Evolutionary conservation across 2,329 filamentous ascomycete species (phyloP).

Genomic region (Ophiostoma angusticollis): DNA sequence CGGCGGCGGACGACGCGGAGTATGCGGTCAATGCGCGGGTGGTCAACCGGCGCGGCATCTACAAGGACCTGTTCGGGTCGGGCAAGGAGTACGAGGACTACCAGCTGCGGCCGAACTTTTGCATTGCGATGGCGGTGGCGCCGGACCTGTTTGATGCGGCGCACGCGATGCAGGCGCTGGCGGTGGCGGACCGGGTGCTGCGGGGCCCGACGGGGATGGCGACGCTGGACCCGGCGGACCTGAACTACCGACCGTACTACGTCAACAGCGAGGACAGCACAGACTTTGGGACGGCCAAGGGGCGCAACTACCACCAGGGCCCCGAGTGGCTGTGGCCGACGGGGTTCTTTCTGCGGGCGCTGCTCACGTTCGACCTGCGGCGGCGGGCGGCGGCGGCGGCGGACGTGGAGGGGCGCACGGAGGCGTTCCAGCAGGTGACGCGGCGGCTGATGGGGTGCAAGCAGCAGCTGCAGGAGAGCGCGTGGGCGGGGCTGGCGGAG

Average conservation of each 20-base stretch:
- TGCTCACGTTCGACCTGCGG: conserved; percentile 80
- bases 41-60: conserved; percentile 86
- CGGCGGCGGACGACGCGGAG: conserved; percentile 54
- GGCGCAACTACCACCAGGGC: conserved; percentile 94
- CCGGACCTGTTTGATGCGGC: conserved; percentile 70
- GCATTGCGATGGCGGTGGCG: conserved; percentile 89
- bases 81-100: conserved; percentile 97
- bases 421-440: conserved; percentile 92
- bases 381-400: conserved; percentile 42
- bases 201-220: conserved; percentile 89
- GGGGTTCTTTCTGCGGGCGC: conserved; percentile 83
- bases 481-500: conserved; percentile 86
- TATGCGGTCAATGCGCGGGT: conserved; percentile 72
- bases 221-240: conserved; percentile 80
- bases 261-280: conserved; percentile 86
- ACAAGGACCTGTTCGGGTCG: conserved; percentile 91
- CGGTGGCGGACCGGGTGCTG: conserved; percentile 64
- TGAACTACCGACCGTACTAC: conserved; percentile 92
- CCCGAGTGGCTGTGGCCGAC: conserved; percentile 98
- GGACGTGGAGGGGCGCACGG: conserved; percentile 55
- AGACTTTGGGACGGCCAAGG: conserved; percentile 86
- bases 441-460: conserved; percentile 72
- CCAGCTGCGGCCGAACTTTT: conserved; percentile 86
- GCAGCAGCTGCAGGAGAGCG: conserved; percentile 62
- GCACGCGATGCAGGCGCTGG: conserved; percentile 69